A percentile compares a stretch with the other conserved stretches of the same genome.
These are phyloP conservation scores for Oryza officinalis DNA, from an alignment of 176 grass and related monocot species.

Conservation along the genomic window DNA sequence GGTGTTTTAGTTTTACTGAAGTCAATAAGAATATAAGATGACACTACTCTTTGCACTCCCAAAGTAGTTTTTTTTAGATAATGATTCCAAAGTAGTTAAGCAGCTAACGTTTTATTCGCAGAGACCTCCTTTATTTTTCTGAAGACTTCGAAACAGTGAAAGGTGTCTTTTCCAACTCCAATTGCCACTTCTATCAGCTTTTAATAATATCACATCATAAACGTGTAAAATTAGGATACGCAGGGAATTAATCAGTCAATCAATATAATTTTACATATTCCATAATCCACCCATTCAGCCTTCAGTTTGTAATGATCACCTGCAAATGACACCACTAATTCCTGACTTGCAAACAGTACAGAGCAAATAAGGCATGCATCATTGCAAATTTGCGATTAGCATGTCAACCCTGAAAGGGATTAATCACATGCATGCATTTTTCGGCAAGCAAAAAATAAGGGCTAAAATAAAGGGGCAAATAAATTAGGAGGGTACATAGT, in stretches of 20 bases:
- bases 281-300: neutral
- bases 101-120: neutral
- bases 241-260: neutral
- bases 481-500: neutral
- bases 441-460: slow-evolving; percentile 1
- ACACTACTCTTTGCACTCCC: too few species aligned
- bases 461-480: neutral
- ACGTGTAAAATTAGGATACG: neutral
- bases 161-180: neutral
- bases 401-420: slow-evolving; percentile 33
- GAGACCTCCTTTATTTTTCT: neutral
- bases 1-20: neutral
- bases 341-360: slow-evolving; percentile 1
- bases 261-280: neutral
- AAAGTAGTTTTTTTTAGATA: neutral
- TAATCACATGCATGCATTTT: neutral
- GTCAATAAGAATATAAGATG: neutral
- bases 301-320: neutral
- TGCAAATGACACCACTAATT: slow-evolving; percentile 20
- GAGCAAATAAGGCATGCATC: slow-evolving; percentile 10
- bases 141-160: neutral
- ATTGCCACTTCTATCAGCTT: neutral
- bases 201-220: neutral
- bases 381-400: slow-evolving; percentile 36
- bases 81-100: neutral